Conservation (phyloP, 1,284 basidiomycete species). For the Cutaneotrichosporon curvatum region DNA sequence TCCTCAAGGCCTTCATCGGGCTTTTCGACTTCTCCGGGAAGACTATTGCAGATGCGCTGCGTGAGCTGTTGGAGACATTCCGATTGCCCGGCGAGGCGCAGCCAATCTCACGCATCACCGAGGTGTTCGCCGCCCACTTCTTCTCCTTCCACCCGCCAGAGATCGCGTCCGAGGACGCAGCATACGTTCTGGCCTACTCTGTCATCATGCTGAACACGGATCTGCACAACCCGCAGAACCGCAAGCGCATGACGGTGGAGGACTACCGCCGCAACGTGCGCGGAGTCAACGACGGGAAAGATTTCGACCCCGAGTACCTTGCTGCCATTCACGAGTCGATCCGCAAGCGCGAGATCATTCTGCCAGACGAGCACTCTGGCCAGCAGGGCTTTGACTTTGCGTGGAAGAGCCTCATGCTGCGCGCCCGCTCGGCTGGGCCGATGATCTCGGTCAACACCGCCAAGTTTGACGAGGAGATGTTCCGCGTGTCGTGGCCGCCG, state of each 20-base stretch:
- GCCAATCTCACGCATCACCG: constrained; percentile 89
- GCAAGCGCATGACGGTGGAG: constrained; percentile 94
- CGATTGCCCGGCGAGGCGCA: constrained; percentile 91
- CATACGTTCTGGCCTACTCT: constrained; percentile 89
- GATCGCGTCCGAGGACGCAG: constrained; percentile 84
- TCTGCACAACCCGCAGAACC: constrained; percentile 90
- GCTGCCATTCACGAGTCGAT: constrained; percentile 89
- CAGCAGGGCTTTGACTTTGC: constrained; percentile 97
- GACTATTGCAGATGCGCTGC: constrained; percentile 88
- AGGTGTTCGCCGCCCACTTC: constrained; percentile 87
- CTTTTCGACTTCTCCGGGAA: constrained; percentile 88
- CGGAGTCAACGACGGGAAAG: constrained; percentile 79
- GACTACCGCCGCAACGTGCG: constrained; percentile 89
- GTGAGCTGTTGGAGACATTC: constrained; percentile 89
- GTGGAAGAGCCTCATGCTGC: constrained; percentile 88
- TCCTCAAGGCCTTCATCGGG: constrained; percentile 80
- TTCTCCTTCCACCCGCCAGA: constrained; percentile 78
- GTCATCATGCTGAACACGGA: constrained; percentile 99
- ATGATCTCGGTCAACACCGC: constrained; percentile 72
- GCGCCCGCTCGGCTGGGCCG: constrained; percentile 69
- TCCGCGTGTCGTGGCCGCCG: constrained; percentile 82
- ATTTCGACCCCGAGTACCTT: constrained; percentile 81
- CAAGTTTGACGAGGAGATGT: constrained; percentile 85
- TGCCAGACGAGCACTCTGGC: constrained; percentile 97
- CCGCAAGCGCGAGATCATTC: constrained; percentile 86